Base-by-base conservation (phyloP, 2,329 filamentous ascomycete species). In the Simplicillium sp. region DNA sequence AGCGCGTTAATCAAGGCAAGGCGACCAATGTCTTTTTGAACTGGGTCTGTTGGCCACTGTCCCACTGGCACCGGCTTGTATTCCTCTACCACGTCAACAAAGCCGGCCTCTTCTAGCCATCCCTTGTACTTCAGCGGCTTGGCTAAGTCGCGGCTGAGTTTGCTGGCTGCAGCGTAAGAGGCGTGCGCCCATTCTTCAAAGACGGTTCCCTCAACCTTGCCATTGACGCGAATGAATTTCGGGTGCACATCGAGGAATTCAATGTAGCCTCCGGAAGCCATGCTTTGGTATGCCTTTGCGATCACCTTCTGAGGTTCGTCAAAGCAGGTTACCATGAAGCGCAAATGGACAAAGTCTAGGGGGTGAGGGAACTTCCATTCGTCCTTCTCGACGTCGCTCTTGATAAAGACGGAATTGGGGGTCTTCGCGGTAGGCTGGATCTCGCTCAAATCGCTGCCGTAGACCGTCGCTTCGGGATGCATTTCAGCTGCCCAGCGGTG, bases 291-390 rank as follows among this genome's bases (percentile, higher is more conserved):
- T 12, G 65, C 61, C 48, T 68, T 58, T 11, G 52, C 46, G 39
- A 75, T 59, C n/a, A 78, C 58, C 7, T 54, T 55, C 1, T 61
- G 63, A 62, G 69, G 73, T 49, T 77, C 64, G 11, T 60, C 54
- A 40, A 79, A 68, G 43, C 67, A 68, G n/a, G 65, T 65, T 2
- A 65, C 61, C 55, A 79, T 65, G 38, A 68, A 63, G 17, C 73
- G 65, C 29, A 62, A 57, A 52, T 77, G 71, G 41, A 79, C 68
- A 48, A 68, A 73, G 55, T 77, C 73, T 52, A 77, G 77, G 38
- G 68, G 14, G 33, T 14, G 6, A 29, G 17, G 29, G 15, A 37
- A 43, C 29, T 43, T 18, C 41, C 41, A 43, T 18, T 36, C 41
- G 13, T 43, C 18, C 34, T 37, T 36, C 17, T 43, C 41, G 37